Percentiles rank a stretch among this genome's conserved stretches.
These are phyloP conservation scores for Tetragonia tetragonoides DNA, from an alignment of 148 eudicot genomes.

Conservation along the genomic window DNA sequence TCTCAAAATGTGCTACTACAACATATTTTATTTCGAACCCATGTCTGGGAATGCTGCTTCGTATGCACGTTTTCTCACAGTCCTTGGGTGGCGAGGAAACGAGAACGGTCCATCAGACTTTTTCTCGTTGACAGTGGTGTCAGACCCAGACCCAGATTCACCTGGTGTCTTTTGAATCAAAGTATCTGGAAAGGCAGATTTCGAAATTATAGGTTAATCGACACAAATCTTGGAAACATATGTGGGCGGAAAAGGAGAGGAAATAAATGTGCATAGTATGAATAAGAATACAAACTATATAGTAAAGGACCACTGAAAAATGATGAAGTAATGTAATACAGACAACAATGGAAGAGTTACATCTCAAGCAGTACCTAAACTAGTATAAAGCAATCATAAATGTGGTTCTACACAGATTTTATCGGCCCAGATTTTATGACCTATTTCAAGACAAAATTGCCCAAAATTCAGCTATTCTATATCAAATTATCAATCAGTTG, in stretches of 20 bases:
- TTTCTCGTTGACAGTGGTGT: constrained; percentile 19
- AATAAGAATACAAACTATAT: background rate
- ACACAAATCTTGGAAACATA: background rate
- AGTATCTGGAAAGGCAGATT: constrained; percentile 19
- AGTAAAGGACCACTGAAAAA: background rate
- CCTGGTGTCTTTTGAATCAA: constrained; percentile 12
- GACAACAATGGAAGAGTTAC: background rate
- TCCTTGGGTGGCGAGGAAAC: constrained; percentile 38
- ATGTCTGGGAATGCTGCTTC: background rate
- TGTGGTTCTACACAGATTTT: no score
- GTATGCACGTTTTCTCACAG: constrained; percentile 24
- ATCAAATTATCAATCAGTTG: background rate
- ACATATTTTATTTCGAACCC: constrained; percentile 3
- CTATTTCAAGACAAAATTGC: background rate
- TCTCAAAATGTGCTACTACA: constrained; percentile 9
- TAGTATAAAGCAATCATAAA: no score
- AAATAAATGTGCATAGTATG: background rate
- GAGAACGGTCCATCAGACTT: constrained; percentile 37
- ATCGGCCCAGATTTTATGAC: no score
- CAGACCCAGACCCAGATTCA: constrained; percentile 30
- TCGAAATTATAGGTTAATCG: background rate
- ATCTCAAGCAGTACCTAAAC: background rate
- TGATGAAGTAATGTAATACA: background rate
- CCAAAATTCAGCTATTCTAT: background rate
- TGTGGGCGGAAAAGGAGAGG: background rate